These are phyloP conservation scores for Alternaria longipes DNA, from an alignment of 2,329 filamentous ascomycete genomes.

Conservation along the genomic window DNA sequence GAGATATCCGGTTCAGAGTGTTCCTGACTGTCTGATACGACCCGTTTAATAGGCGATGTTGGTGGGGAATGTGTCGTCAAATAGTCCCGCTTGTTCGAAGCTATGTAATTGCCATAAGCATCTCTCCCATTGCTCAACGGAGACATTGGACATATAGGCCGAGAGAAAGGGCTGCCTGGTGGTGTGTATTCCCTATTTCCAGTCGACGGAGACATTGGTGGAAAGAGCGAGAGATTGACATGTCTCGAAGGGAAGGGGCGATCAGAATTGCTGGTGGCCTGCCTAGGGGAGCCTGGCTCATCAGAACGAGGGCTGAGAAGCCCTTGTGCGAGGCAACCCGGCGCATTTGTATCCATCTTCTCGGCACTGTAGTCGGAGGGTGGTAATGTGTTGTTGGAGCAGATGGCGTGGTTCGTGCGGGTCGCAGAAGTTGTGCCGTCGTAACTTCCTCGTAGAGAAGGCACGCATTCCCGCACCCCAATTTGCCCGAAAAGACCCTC, in stretches of 20 bases:
- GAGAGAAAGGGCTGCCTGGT: not conserved
- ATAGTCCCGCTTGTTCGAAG: constrained; percentile 21
- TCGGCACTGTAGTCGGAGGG: not conserved
- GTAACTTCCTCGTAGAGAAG: constrained; percentile 2
- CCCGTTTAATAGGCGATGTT: not conserved
- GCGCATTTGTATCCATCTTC: constrained; percentile 3
- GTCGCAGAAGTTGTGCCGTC: not conserved
- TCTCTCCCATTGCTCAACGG: constrained; percentile 25
- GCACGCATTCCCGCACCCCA: not conserved
- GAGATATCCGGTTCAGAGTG: not conserved
- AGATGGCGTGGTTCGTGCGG: not conserved
- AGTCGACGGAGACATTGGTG: constrained; percentile 7
- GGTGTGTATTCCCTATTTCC: constrained; percentile 15
- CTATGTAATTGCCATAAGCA: constrained; percentile 24
- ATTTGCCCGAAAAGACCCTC: not conserved
- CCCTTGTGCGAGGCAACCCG: constrained; percentile 14
- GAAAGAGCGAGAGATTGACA: constrained; percentile 8
- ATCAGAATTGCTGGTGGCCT: not conserved
- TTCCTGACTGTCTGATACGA: not conserved
- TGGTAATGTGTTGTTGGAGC: not conserved
- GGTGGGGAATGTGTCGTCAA: not conserved
- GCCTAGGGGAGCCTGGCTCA: not conserved
- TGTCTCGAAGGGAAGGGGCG: not conserved
- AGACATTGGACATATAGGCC: constrained; percentile 12
- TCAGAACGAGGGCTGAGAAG: not conserved